phyloP scores from a whole-genome alignment of 2,329 filamentous ascomycete genomes.

The Aspergillaceae sp. region DNA sequence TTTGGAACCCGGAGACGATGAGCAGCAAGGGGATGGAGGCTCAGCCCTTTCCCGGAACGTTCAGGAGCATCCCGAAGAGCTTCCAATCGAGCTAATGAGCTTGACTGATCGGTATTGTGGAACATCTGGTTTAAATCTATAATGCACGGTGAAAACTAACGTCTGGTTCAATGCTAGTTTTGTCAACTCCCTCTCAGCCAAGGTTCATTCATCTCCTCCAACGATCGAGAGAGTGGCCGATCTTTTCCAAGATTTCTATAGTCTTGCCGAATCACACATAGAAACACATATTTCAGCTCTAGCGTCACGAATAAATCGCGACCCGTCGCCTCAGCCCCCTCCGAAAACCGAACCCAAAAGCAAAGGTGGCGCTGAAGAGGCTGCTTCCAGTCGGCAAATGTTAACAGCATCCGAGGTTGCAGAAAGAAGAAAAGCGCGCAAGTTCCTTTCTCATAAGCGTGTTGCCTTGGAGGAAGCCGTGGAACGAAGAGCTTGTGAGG shows the following conservation, averaged over 20 bases:
- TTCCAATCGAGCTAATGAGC: conserved; percentile 88
- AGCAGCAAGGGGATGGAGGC: conserved; percentile 23
- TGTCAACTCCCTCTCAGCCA: conserved; percentile 79
- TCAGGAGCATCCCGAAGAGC: conserved; percentile 69
- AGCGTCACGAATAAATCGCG: conserved; percentile 64
- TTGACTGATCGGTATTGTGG: conserved; percentile 66
- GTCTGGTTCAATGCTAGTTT: conserved; percentile 51
- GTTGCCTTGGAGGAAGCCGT: conserved; percentile 79
- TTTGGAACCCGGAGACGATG: conserved; percentile 21
- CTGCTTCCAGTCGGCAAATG: conserved; percentile 66
- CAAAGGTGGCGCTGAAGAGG: conserved; percentile 20
- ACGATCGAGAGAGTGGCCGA: conserved; percentile 71
- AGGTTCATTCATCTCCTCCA: conserved; percentile 74
- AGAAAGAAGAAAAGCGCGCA: conserved; percentile 68
- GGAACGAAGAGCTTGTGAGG: conserved; percentile 75
- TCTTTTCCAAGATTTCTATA: conserved; percentile 94
- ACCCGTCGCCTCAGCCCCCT: conserved; percentile 51
- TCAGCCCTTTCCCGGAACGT: conserved; percentile 28
- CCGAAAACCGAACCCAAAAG: conserved; percentile 44
- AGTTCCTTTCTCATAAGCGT: conserved; percentile 68
- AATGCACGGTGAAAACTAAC: conserved; percentile 1
- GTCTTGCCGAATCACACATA: conserved; percentile 69
- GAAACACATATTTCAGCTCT: conserved; percentile 77
- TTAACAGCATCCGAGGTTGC: conserved; percentile 78
- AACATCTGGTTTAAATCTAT: not conserved